Base-by-base conservation (phyloP, 257 asterid genomes). In the Penstemon davidsonii region DNA sequence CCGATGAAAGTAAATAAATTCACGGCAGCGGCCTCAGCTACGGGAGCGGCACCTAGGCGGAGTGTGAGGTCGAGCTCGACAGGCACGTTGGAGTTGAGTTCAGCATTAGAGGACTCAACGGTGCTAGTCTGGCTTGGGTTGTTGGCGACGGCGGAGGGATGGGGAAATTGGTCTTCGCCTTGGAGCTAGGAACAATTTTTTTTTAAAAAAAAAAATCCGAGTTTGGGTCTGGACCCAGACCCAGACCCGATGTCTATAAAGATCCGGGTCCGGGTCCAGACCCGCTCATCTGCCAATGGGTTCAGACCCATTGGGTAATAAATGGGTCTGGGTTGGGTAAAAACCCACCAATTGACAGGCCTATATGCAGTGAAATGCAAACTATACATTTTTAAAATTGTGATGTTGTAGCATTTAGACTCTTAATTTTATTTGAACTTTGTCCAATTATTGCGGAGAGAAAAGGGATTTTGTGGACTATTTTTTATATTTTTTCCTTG, bases 101-200 rank as follows among this genome's bases (percentile, higher is more conserved):
- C 92, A 6, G 78, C 87, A 44, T 85, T 78, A 12, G 91, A 79
- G 0, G 96, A 89, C 79, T 89, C 96, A 18, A 86, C 91, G 7
- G 96, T 92, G 87, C 96, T 90, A 82, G 86, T 88, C 50, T 84
- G 88, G 60, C 95, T 82, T 0, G 88, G 87, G 82, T 90, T 92
- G 49, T 73, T 88, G 18, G 18, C 18, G 2, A 41, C 66, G n/a
- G 62, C 90, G 49, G 68, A 3, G 86, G 83, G 5, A 8, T 9
- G 45, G 94, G 79, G 75, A 92, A 92, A 70, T 92, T 92, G 3
- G 96, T 92, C 66, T 92, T 92, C 0, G 98, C 98, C 76, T 92
- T 92, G 0, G 85, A 71, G 3, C 98, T 96, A 2, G 98, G 67
- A 92, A 92, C 61, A 15, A 15, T 15, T 15, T 15, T 15, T 15